phyloP scores from a whole-genome alignment of 106 monocot genomes.

The Triglochin maritima region DNA sequence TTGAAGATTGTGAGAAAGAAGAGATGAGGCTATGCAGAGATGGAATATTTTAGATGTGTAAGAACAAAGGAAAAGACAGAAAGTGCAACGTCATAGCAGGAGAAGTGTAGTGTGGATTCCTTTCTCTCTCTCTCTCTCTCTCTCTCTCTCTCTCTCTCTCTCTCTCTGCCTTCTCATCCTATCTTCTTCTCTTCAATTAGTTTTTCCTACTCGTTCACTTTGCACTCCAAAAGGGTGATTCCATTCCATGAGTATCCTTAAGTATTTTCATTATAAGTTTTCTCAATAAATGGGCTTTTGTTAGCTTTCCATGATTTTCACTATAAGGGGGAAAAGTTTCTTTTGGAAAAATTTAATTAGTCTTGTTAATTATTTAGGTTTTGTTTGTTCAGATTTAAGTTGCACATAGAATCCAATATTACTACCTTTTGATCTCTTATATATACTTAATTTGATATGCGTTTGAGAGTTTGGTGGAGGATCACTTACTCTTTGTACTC shows the following conservation, averaged over 20 bases:
- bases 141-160: neutral
- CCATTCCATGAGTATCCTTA: too few species aligned
- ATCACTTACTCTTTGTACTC: neutral
- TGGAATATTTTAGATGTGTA: conserved; percentile 4
- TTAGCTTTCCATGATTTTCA: too few species aligned
- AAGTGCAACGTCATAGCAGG: conserved; percentile 1
- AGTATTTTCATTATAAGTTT: too few species aligned
- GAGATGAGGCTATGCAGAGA: neutral
- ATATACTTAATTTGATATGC: neutral
- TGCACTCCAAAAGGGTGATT: neutral
- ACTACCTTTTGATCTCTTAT: neutral
- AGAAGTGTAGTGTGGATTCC: neutral
- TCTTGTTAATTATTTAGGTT: neutral
- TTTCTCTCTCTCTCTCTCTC: neutral
- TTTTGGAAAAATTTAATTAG: too few species aligned
- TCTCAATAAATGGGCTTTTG: too few species aligned
- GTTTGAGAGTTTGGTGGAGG: neutral
- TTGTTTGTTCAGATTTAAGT: neutral
- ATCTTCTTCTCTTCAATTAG: neutral
- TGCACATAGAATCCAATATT: neutral
- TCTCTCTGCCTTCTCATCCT: neutral
- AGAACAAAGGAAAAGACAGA: conserved; percentile 8
- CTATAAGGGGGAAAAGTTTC: too few species aligned
- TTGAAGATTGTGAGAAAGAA: neutral
- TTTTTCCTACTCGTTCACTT: neutral